phyloP scores from a whole-genome alignment of 169 alveolate genomes.

The Eimeria sp. region DNA sequence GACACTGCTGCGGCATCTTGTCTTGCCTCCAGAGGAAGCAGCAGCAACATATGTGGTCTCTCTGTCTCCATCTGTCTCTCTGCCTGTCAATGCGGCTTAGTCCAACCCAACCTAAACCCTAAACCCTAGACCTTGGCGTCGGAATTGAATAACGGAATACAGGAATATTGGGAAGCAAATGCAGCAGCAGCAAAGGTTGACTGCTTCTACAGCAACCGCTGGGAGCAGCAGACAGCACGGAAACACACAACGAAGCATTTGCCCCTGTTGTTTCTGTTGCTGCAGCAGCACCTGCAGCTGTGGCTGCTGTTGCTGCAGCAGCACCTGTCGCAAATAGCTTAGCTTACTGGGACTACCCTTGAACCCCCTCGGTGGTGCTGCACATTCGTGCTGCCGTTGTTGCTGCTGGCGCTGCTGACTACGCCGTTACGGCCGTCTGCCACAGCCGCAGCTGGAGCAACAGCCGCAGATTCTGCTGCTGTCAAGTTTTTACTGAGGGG shows the following conservation, averaged over 20 bases:
- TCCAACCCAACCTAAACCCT: background rate
- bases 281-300: background rate
- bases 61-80: no score
- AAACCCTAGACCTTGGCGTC: background rate
- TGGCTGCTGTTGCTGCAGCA: conserved; percentile 8
- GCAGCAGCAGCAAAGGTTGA: background rate
- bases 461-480: background rate
- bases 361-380: conserved; percentile 33
- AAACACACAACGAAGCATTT: background rate
- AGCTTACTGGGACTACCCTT: conserved; percentile 18
- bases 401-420: background rate
- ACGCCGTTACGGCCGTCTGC: no score
- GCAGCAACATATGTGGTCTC: no score
- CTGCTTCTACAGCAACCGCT: background rate
- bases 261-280: background rate
- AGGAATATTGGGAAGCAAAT: background rate
- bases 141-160: background rate
- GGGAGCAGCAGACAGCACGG: background rate
- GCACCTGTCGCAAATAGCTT: background rate
- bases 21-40: no score
- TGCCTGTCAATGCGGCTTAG: no score
- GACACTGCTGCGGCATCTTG: no score
- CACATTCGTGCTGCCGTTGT: background rate
- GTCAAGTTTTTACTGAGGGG: conserved; percentile 79
- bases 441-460: no score